These are phyloP conservation scores for Pichia rugopelliculosa DNA, from an alignment of 805 yeast species.

Conservation along the genomic window DNA sequence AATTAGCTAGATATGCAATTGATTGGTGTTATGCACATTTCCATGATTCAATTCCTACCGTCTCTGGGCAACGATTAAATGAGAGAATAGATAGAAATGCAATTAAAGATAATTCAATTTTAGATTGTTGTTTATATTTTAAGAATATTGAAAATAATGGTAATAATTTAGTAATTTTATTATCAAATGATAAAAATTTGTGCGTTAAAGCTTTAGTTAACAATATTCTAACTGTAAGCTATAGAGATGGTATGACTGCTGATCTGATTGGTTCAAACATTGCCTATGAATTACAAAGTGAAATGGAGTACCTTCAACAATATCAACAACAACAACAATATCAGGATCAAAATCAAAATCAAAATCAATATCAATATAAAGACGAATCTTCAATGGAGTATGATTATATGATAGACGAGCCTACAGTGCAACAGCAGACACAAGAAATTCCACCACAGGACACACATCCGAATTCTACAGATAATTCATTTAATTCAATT, in stretches of 20 bases:
- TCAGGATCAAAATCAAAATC: conserved; percentile 5
- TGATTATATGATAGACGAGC: not conserved
- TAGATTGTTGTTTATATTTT: conserved; percentile 75
- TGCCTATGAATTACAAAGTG: conserved; percentile 26
- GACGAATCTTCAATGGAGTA: not conserved
- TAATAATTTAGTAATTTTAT: conserved; percentile 42
- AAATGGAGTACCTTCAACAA: not conserved
- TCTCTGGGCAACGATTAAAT: conserved; percentile 56
- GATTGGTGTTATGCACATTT: conserved; percentile 66
- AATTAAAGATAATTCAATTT: conserved; percentile 69
- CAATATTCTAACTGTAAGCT: conserved; percentile 56
- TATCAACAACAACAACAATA: not conserved
- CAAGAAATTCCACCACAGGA: not conserved
- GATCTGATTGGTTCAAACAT: conserved; percentile 35
- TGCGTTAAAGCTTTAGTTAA: conserved; percentile 72
- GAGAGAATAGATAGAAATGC: conserved; percentile 44
- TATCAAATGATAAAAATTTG: conserved; percentile 80
- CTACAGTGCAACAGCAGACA: not conserved
- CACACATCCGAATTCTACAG: no score
- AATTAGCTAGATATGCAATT: conserved; percentile 59
- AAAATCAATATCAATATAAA: not conserved
- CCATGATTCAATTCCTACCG: conserved; percentile 41
- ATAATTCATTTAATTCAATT: not conserved
- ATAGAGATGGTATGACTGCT: conserved; percentile 37
- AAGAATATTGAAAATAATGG: conserved; percentile 27